Evolutionary conservation across 352 stramenopile genomes (phyloP).

Genomic region (Pythium aquatile): DNA sequence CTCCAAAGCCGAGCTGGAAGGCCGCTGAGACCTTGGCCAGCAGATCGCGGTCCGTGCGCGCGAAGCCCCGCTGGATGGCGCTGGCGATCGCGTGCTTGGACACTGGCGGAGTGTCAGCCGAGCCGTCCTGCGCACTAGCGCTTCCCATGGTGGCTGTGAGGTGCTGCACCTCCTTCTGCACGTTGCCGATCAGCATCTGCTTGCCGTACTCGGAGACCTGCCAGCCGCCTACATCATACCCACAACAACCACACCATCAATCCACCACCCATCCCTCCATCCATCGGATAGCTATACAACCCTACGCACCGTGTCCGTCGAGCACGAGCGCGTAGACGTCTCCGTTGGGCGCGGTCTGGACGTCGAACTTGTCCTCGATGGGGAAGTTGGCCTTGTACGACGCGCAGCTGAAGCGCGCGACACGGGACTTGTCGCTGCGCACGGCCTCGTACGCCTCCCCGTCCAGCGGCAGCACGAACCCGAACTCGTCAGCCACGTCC

Average conservation of each 20-base stretch:
- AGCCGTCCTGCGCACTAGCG: constrained; percentile 22
- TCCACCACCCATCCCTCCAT: no score
- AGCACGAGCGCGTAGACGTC: constrained; percentile 87
- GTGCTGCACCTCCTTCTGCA: constrained; percentile 66
- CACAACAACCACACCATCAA: not conserved
- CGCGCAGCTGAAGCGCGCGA: constrained; percentile 26
- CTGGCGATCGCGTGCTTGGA: constrained; percentile 54
- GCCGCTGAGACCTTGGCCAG: constrained; percentile 74
- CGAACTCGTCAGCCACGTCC: constrained; percentile 22
- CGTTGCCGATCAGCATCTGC: constrained; percentile 76
- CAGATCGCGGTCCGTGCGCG: constrained; percentile 83
- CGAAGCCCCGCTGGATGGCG: constrained; percentile 83
- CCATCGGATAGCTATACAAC: not conserved
- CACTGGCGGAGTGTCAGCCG: constrained; percentile 15
- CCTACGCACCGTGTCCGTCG: constrained; percentile 83
- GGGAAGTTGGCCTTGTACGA: constrained; percentile 66
- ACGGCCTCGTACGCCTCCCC: constrained; percentile 20
- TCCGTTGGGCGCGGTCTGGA: constrained; percentile 62
- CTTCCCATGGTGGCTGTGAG: constrained; percentile 26
- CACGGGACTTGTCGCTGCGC: constrained; percentile 3
- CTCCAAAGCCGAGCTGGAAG: constrained; percentile 91
- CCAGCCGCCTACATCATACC: constrained; percentile 68
- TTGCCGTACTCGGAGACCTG: constrained; percentile 90
- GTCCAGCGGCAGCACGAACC: constrained; percentile 25
- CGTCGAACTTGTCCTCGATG: constrained; percentile 84